Conservation (phyloP, 495 filamentous ascomycete genomes). For the Neurospora sp. region DNA sequence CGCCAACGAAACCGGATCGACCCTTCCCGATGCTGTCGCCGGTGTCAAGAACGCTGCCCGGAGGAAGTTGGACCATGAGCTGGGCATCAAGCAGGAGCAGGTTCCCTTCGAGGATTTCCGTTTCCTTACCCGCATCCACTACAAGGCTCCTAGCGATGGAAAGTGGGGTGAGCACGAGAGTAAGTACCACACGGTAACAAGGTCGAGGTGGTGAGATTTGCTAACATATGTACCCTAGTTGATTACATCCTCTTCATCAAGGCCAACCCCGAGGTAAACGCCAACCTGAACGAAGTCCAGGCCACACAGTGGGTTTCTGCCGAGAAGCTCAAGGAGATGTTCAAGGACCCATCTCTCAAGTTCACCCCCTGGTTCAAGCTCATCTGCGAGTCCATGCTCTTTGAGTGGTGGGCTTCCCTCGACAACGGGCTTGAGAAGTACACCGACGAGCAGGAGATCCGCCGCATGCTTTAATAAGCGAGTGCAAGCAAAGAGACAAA, state of each 20-base stretch:
- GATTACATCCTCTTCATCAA: constrained; percentile 99
- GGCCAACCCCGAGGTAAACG: constrained; percentile 70
- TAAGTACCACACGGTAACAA: constrained; percentile 34
- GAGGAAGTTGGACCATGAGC: constrained; percentile 86
- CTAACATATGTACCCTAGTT: constrained; percentile 43
- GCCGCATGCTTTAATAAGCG: constrained; percentile 55
- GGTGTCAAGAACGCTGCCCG: constrained; percentile 87
- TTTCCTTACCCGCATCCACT: constrained; percentile 95
- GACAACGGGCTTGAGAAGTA: constrained; percentile 75
- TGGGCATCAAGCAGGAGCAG: constrained; percentile 83
- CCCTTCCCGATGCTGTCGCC: constrained; percentile 65
- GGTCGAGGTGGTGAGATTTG: background rate
- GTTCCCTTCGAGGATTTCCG: constrained; percentile 87
- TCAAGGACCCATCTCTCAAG: constrained; percentile 63
- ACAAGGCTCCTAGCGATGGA: constrained; percentile 92
- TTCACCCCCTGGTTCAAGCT: constrained; percentile 99
- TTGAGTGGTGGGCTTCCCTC: constrained; percentile 95
- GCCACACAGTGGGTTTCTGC: constrained; percentile 75
- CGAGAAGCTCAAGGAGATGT: constrained; percentile 76
- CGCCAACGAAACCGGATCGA: constrained; percentile 79
- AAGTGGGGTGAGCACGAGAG: constrained; percentile 99
- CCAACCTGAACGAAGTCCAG: constrained; percentile 80
- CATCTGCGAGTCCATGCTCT: constrained; percentile 94
- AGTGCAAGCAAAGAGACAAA: background rate
- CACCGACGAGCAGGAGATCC: constrained; percentile 73